Conservation (phyloP, 345 rosid genomes). For the Clarkia xantiana region DNA sequence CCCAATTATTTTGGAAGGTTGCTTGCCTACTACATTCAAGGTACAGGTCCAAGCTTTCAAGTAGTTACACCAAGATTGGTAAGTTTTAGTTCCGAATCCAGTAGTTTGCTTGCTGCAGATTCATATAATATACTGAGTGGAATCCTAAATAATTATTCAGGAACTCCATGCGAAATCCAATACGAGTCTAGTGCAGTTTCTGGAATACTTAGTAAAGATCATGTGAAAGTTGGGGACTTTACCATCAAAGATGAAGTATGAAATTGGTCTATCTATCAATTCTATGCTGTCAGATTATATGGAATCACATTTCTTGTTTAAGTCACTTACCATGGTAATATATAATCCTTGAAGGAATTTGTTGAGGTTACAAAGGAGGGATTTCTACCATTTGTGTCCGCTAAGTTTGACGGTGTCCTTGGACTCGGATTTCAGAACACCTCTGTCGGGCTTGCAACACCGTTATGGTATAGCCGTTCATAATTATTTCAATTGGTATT, state of each 20-base stretch:
- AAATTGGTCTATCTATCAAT: constrained; percentile 2
- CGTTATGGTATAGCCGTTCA: constrained; percentile 36
- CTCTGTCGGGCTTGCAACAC: constrained; percentile 28
- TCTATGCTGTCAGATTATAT: constrained; percentile 1
- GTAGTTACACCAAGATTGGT: constrained; percentile 45
- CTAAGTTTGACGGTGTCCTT: constrained; percentile 38
- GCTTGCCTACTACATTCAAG: constrained; percentile 41
- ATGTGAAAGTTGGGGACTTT: constrained; percentile 35
- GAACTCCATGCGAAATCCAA: constrained; percentile 30
- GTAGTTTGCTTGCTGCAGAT: not conserved
- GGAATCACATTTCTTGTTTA: not conserved
- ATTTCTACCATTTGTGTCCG: constrained; percentile 20
- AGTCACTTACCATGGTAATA: not conserved
- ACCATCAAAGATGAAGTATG: constrained; percentile 33
- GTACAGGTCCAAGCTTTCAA: constrained; percentile 31
- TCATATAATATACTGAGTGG: not conserved
- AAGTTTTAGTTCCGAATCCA: constrained; percentile 4
- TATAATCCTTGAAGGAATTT: constrained; percentile 25
- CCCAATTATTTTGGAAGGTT: constrained; percentile 25
- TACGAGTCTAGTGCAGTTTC: constrained; percentile 32
- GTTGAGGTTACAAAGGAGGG: constrained; percentile 39
- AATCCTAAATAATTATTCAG: constrained; percentile 11
- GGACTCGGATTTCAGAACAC: constrained; percentile 32
- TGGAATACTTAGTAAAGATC: constrained; percentile 42
- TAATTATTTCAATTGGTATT: not conserved